Conservation (phyloP, 768 basidiomycete species). For the Phaeotremella fagi region DNA sequence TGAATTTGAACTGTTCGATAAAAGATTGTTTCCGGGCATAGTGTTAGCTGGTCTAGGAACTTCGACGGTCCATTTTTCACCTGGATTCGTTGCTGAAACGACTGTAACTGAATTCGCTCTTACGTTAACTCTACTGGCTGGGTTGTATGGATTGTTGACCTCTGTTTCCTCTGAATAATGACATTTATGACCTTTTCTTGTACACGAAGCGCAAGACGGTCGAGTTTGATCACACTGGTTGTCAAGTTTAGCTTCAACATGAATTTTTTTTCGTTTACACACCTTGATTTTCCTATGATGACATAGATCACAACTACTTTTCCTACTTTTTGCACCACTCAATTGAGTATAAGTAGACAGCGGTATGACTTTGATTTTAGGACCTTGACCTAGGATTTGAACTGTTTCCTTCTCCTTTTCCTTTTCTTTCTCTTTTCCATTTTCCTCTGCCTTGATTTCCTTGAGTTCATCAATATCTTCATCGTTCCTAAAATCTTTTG, state of each 20-base stretch:
- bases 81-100: constrained; percentile 15
- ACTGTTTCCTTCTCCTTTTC: no score
- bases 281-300: constrained; percentile 37
- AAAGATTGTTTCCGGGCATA: background rate
- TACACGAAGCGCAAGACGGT: constrained; percentile 17
- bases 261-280: constrained; percentile 6
- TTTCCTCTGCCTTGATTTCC: background rate
- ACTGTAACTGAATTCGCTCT: constrained; percentile 14
- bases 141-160: background rate
- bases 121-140: background rate
- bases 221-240: constrained; percentile 19
- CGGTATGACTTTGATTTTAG: background rate
- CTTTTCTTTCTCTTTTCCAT: background rate
- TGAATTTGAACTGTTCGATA: background rate
- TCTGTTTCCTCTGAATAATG: constrained; percentile 20
- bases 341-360: background rate
- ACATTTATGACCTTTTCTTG: constrained; percentile 13
- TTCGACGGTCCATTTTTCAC: constrained; percentile 15
- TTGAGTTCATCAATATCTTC: background rate
- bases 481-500: background rate
- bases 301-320: constrained; percentile 37
- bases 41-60: constrained; percentile 2
- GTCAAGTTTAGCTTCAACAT: background rate
- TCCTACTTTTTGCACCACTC: constrained; percentile 24
- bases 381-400: no score